A percentile compares a stretch with the other conserved stretches of the same genome.
These are phyloP conservation scores for Fusarium papillatum DNA, from an alignment of 2,329 filamentous ascomycete genomes.

Conservation along the genomic window DNA sequence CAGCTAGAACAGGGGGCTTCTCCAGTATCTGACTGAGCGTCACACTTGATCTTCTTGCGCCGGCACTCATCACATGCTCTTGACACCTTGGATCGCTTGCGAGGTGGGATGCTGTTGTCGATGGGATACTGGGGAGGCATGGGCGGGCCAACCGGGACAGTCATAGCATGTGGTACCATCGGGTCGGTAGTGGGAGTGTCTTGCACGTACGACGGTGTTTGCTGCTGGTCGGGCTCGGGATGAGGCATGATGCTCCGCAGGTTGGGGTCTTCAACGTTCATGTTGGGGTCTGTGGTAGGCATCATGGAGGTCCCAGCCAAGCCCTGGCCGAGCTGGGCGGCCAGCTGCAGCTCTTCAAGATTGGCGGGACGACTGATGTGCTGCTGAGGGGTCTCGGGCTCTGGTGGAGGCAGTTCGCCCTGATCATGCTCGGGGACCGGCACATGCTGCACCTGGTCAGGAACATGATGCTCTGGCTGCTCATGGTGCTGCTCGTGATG, in stretches of 20 bases:
- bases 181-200: constrained; percentile 52
- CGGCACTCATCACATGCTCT: constrained; percentile 91
- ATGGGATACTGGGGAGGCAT: constrained; percentile 55
- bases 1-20: constrained; percentile 86
- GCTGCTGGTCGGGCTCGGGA: constrained; percentile 54
- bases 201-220: constrained; percentile 53
- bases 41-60: constrained; percentile 91
- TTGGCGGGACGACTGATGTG: constrained; percentile 59
- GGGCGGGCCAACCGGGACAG: constrained; percentile 52
- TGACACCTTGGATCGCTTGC: constrained; percentile 89
- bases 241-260: constrained; percentile 61
- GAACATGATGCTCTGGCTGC: constrained; percentile 44
- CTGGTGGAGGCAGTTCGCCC: constrained; percentile 46
- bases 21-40: constrained; percentile 81
- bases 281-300: constrained; percentile 59
- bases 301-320: constrained; percentile 64
- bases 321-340: constrained; percentile 69
- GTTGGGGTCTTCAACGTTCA: constrained; percentile 58
- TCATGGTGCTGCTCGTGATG: constrained; percentile 40
- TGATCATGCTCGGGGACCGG: constrained; percentile 49
- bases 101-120: constrained; percentile 73
- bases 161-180: constrained; percentile 53
- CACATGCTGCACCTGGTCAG: constrained; percentile 45
- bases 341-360: constrained; percentile 69
- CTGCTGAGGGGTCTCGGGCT: constrained; percentile 55